Evolutionary conservation across 441 rosid species (phyloP).

Genomic region (Corymbia calophylla): DNA sequence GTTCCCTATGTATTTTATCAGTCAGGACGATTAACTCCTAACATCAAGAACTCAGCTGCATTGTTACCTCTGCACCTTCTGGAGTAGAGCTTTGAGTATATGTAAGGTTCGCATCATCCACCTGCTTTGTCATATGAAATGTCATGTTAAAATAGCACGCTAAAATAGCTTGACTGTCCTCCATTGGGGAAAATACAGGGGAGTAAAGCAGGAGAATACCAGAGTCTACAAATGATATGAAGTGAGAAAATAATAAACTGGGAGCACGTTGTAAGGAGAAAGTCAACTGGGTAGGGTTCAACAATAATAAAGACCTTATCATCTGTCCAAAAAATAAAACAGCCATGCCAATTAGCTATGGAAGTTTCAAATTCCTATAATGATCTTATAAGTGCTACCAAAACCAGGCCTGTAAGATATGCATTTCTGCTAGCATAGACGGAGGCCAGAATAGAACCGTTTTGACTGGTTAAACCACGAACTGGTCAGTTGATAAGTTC

Average conservation of each 20-base stretch:
- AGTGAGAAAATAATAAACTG: background rate
- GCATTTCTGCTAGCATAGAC: background rate
- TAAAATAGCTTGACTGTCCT: background rate
- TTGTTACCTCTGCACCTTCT: constrained; percentile 43
- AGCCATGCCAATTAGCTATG: background rate
- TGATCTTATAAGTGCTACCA: background rate
- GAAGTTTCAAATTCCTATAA: background rate
- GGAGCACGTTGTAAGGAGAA: background rate
- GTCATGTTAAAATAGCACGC: background rate
- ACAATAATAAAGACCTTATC: background rate
- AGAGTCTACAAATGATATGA: background rate
- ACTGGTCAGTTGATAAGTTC: background rate
- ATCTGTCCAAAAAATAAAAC: background rate
- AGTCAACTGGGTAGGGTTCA: background rate
- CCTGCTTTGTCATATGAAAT: constrained; percentile 28
- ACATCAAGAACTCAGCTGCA: constrained; percentile 1
- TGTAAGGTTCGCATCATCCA: constrained; percentile 48
- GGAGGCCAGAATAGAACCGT: background rate
- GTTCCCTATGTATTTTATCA: background rate
- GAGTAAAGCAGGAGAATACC: background rate
- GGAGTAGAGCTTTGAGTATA: constrained; percentile 33
- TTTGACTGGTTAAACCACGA: background rate
- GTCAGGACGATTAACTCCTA: background rate
- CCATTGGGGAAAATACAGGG: background rate
- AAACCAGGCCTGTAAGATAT: background rate